These are phyloP conservation scores for Eucalyptus albens DNA, from an alignment of 345 rosid genomes.

Conservation along the genomic window DNA sequence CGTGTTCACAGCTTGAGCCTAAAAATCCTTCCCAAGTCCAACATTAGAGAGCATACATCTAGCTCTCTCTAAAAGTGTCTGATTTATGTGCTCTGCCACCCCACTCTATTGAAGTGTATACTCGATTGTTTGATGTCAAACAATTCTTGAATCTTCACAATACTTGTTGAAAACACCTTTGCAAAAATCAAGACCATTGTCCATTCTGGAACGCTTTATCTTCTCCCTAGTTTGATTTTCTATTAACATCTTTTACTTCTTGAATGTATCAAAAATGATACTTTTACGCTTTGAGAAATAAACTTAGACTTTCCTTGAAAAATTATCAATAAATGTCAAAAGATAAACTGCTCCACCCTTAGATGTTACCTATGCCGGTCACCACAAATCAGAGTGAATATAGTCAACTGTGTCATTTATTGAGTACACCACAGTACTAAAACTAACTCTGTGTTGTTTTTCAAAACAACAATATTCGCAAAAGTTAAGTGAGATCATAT, in stretches of 20 bases:
- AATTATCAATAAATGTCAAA: fast-evolving
- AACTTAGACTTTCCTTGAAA: neutral
- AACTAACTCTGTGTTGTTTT: fast-evolving
- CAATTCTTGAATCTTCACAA: fast-evolving
- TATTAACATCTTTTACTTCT: neutral
- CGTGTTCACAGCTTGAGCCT: fast-evolving
- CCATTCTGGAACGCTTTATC: fast-evolving
- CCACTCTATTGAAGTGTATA: fast-evolving
- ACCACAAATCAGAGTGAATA: neutral
- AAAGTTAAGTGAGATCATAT: neutral
- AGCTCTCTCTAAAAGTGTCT: neutral
- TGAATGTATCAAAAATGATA: neutral
- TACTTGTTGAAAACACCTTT: neutral
- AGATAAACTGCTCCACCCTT: neutral
- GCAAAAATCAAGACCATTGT: neutral
- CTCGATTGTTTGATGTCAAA: neutral
- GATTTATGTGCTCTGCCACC: neutral
- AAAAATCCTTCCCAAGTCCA: neutral
- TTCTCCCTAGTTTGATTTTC: neutral
- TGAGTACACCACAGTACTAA: fast-evolving
- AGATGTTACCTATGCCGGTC: neutral
- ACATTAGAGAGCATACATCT: neutral
- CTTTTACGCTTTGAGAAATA: neutral
- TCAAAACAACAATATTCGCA: neutral
- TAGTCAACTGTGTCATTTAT: fast-evolving